Conservation (phyloP, 371 early-diverging fungal genomes). For the Mortierella sp. region DNA sequence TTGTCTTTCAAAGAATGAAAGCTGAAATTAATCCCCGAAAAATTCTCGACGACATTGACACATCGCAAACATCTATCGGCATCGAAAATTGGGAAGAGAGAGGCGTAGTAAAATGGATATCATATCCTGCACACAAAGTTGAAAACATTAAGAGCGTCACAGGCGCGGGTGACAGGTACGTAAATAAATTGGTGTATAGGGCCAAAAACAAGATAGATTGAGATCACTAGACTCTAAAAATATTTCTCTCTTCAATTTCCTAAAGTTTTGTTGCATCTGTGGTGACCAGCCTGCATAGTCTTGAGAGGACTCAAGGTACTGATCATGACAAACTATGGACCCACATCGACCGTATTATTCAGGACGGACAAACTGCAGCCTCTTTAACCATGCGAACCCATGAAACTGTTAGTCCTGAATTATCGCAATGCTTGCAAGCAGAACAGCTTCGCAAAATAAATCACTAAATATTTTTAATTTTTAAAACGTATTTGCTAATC, state of each 20-base stretch:
- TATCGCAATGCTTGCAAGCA: slow-evolving; percentile 24
- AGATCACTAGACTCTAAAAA: no score
- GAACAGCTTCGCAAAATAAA: slow-evolving; percentile 2
- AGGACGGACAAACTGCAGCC: slow-evolving; percentile 65
- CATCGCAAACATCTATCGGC: neutral
- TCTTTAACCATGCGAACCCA: slow-evolving; percentile 63
- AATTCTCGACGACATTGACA: neutral
- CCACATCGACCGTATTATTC: slow-evolving; percentile 56
- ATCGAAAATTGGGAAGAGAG: slow-evolving; percentile 9
- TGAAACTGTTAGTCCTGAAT: slow-evolving; percentile 57
- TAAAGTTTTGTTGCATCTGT: slow-evolving; percentile 57
- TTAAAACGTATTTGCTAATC: neutral
- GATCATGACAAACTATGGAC: slow-evolving; percentile 19
- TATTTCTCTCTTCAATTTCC: neutral
- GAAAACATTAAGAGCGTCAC: slow-evolving; percentile 69
- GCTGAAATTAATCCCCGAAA: neutral
- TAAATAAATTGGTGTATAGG: neutral
- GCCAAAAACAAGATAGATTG: no score
- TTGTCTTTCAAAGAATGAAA: slow-evolving; percentile 28
- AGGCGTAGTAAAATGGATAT: slow-evolving; percentile 19
- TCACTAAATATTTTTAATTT: neutral
- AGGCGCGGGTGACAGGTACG: slow-evolving; percentile 81
- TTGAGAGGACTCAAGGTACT: neutral
- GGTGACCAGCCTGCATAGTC: slow-evolving; percentile 49
- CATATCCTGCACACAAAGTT: slow-evolving; percentile 48